Base-by-base conservation (phyloP, 2,329 filamentous ascomycete species). In the Dothideomycetidae sp. region DNA sequence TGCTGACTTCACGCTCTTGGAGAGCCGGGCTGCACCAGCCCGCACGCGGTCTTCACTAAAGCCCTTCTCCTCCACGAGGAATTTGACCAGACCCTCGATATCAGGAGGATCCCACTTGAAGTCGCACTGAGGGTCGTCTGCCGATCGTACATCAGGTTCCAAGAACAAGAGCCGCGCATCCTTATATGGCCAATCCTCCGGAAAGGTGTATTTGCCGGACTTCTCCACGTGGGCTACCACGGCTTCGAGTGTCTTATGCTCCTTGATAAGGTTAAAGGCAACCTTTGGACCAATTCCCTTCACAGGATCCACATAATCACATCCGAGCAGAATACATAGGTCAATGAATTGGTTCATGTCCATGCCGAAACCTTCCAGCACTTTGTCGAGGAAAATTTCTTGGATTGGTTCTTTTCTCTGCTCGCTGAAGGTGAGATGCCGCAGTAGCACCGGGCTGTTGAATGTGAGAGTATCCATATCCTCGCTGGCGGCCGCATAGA, bases 381-480 rank as follows among this genome's bases (percentile, higher is more conserved):
- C 85, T 57, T 81, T 85, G 50, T 84, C 78, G 11, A 96, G 63
- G 51, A 83, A 78, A 35, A 98, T 93, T 59, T 98, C 90, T 52
- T 92, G 86, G 48, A 98, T 94, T 0, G 90, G 90, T 57, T 96
- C 86, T 61, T 98, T 98, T 46, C 88, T 73, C 64, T 93, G 85
- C 66, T 98, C 90, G 54, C 84, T 92, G 58, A 94, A 96, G 2
- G 90, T 98, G 45, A 98, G 71, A 61, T 98, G 86, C 34, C 90
- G 73, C 46, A 98, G 64, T 32, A 98, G 64, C 42, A 98, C 86
- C 0, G 90, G 90, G 36, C 86, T 71, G 52, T 94, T 77, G 59
- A 98, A 98, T 53, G 88, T 96, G 39, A 98, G 66, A 0, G 90
- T 98, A 55, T 98, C 90, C 90, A 98, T 98, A 61, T 98, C 90